Conservation (phyloP, 306 rosid genomes). For the Dryas drummondii region DNA sequence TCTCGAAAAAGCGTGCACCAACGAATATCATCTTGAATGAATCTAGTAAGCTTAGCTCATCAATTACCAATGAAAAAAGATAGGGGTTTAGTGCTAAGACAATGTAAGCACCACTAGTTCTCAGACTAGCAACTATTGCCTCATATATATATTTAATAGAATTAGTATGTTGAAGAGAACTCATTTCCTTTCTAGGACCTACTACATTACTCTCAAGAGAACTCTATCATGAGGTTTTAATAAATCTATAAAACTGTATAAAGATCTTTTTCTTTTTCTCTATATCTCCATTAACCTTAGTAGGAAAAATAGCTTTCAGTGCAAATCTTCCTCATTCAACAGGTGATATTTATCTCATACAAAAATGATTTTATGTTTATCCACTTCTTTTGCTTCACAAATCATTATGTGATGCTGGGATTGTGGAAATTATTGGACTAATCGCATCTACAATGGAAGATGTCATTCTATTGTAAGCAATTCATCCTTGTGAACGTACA, state of each 20-base stretch:
- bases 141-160: neutral
- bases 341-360: neutral
- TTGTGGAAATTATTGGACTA: conserved; percentile 95
- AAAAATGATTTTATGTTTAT: neutral
- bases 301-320: neutral
- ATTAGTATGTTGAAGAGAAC: neutral
- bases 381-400: conserved; percentile 39
- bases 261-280: neutral
- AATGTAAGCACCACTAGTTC: neutral
- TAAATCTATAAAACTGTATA: neutral
- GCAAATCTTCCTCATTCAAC: neutral
- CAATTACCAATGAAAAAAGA: neutral
- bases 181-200: neutral
- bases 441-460: conserved; percentile 91
- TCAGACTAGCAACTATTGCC: neutral
- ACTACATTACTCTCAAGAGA: neutral
- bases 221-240: neutral
- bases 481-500: conserved; percentile 22
- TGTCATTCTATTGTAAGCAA: conserved; percentile 78
- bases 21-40: neutral
- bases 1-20: neutral
- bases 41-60: neutral
- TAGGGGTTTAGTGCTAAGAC: neutral
- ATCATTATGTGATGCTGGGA: conserved; percentile 76
- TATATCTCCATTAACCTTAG: neutral